These are phyloP conservation scores for Colletotrichum magnum DNA, from an alignment of 2,329 filamentous ascomycete species.

Conservation along the genomic window DNA sequence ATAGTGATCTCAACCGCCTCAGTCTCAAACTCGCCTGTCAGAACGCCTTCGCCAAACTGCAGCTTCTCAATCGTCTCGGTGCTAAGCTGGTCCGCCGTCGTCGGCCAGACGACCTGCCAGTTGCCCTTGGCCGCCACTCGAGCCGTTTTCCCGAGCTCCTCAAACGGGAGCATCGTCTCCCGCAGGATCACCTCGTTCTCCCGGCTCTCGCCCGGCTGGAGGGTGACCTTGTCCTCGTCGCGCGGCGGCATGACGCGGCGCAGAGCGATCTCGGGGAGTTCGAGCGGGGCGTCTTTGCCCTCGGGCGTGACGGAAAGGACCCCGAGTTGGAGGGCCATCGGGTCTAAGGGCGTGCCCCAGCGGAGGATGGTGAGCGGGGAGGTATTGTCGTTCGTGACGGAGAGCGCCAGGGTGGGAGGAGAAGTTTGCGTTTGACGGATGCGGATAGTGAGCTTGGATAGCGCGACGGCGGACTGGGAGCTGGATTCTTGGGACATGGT, in stretches of 20 bases:
- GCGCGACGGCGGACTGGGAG: constrained; percentile 23
- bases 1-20: constrained; percentile 34
- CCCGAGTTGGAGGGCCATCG: constrained; percentile 56
- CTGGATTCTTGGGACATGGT: constrained; percentile 24
- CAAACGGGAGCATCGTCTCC: constrained; percentile 52
- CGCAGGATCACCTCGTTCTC: constrained; percentile 54
- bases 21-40: constrained; percentile 38
- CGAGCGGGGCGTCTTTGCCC: constrained; percentile 50
- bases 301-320: constrained; percentile 56
- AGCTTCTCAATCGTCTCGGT: constrained; percentile 35
- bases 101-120: constrained; percentile 56
- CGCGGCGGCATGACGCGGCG: constrained; percentile 58
- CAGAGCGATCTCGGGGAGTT: constrained; percentile 54
- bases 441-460: constrained; percentile 49
- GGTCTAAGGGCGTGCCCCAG: constrained; percentile 63
- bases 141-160: constrained; percentile 50
- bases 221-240: constrained; percentile 54
- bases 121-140: constrained; percentile 53
- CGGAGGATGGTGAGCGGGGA: constrained; percentile 56
- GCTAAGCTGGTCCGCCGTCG: constrained; percentile 38
- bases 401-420: constrained; percentile 53
- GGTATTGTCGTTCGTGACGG: constrained; percentile 57
- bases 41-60: constrained; percentile 36
- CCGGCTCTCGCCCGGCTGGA: constrained; percentile 53
- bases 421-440: constrained; percentile 52